Percentiles rank a stretch among this genome's conserved stretches.
Evolutionary conservation across 345 rosid genomes (phyloP).

Genomic region (Citrus unshiu): DNA sequence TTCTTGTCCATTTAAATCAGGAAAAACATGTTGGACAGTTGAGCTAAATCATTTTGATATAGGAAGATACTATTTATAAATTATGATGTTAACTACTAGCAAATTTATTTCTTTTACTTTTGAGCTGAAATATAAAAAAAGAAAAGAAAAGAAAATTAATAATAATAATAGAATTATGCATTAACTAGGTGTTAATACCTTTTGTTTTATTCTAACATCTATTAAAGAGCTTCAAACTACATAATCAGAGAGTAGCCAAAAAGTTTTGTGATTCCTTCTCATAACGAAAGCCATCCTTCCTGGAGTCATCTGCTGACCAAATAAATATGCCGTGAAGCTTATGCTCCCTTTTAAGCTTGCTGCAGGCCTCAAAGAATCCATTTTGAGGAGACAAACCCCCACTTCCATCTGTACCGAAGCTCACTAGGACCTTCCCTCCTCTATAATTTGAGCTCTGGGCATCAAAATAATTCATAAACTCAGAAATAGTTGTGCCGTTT

Average conservation of each 20-base stretch:
- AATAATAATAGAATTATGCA: neutral
- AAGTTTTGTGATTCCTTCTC: slow-evolving; percentile 39
- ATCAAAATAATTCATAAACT: slow-evolving; percentile 34
- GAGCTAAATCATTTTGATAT: neutral
- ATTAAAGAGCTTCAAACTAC: neutral
- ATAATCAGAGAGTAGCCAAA: slow-evolving; percentile 13
- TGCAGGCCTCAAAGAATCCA: slow-evolving; percentile 47
- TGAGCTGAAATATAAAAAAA: neutral
- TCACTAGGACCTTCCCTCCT: slow-evolving; percentile 41
- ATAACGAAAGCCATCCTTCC: slow-evolving; percentile 31
- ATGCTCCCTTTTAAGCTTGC: slow-evolving; percentile 21
- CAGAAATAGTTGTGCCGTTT: slow-evolving; percentile 33
- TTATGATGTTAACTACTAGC: neutral
- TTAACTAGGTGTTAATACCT: neutral
- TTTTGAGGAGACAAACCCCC: slow-evolving; percentile 41
- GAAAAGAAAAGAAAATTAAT: no score
- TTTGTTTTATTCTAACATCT: neutral
- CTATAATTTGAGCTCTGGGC: slow-evolving; percentile 38
- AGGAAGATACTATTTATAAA: neutral
- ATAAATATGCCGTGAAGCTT: slow-evolving; percentile 55
- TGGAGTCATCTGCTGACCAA: slow-evolving; percentile 64
- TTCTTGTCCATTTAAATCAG: neutral
- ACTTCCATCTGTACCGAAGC: slow-evolving; percentile 45
- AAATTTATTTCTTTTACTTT: no score
- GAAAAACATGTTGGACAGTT: neutral